Base-by-base conservation (phyloP, 495 filamentous ascomycete genomes). In the Talaromyces stipitatus region DNA sequence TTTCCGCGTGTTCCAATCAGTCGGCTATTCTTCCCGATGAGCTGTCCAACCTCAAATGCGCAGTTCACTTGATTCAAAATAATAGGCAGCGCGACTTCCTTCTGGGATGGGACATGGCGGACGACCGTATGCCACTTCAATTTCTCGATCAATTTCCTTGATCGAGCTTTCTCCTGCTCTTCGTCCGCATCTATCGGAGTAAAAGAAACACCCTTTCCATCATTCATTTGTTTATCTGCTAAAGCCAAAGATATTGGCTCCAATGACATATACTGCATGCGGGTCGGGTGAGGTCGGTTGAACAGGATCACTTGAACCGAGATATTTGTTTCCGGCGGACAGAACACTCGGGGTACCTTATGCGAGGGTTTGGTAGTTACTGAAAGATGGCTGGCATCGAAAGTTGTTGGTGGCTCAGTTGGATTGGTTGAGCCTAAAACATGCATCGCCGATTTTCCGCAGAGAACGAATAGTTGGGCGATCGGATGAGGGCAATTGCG, bases 1-100 rank as follows among this genome's bases (percentile, higher is more conserved):
- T 91, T 90, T 12, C 82, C 82, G 4, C 95, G 86, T 16, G 84
- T 82, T 0, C 90, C 85, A 32, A 97, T 83, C 4, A 95, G 77
- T 28, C 85, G 82, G 48, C 90, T 87, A 60, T 99, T 99, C 62
- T 86, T 90, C 61, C 92, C 87, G 57, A 97, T 80, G 38, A 97
- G 72, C 58, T 85, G 78, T 38, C 88, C 85, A 61, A 97, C 77
- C 65, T 99, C 94, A 72, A 85, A 91, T 1, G 92, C 89, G 74
- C 94, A 97, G 66, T 99, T 99, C 65, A 97, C 86, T 69, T 99
- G 94, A 63, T 92, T 91, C 58, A 97, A 81, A 55, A 97, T 92
- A 26, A 81, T 85, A 11, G 85, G 81, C 27, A 99, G 78, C 7
- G 86, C 82, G 55, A 81, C 78, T 64, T 97, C 94, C 66, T 96